A percentile compares a stretch with the other conserved stretches of the same genome.
Evolutionary conservation across 208 protist genomes (phyloP).

Genomic region (Leishmania braziliensis): DNA sequence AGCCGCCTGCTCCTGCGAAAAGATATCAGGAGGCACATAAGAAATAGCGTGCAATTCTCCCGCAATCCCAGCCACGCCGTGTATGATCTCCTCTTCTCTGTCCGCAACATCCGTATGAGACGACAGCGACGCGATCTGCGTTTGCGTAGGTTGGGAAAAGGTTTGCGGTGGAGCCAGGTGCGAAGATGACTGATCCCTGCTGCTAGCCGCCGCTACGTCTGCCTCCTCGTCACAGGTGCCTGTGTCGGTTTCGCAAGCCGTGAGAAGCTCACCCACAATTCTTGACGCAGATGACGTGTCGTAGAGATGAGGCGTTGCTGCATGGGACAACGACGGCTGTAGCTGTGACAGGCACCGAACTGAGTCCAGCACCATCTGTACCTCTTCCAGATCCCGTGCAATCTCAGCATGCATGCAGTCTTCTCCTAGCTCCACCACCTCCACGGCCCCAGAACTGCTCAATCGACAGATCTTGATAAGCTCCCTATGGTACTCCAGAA

Average conservation of each 20-base stretch:
- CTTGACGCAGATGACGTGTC: background rate
- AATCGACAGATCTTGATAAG: background rate
- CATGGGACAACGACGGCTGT: background rate
- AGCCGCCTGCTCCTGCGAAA: background rate
- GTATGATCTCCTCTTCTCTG: background rate
- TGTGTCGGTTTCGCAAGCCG: background rate
- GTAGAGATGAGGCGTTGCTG: background rate
- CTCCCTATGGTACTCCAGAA: conserved; percentile 8
- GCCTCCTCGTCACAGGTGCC: background rate
- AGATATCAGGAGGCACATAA: background rate
- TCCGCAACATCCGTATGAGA: background rate
- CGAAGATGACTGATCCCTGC: background rate
- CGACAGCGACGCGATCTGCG: background rate
- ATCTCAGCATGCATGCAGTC: conserved; percentile 9
- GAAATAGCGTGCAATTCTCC: background rate
- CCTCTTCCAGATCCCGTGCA: conserved; percentile 22
- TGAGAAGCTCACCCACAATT: background rate
- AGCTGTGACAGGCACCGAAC: background rate
- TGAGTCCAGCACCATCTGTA: conserved; percentile 6
- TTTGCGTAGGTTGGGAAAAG: background rate
- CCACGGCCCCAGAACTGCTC: background rate
- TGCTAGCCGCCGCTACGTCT: background rate
- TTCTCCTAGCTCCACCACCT: background rate
- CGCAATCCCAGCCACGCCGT: conserved; percentile 1
- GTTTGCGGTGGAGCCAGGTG: background rate